Conservation (phyloP, 2,329 filamentous ascomycete genomes). For the Cytospora paraplurivora region DNA sequence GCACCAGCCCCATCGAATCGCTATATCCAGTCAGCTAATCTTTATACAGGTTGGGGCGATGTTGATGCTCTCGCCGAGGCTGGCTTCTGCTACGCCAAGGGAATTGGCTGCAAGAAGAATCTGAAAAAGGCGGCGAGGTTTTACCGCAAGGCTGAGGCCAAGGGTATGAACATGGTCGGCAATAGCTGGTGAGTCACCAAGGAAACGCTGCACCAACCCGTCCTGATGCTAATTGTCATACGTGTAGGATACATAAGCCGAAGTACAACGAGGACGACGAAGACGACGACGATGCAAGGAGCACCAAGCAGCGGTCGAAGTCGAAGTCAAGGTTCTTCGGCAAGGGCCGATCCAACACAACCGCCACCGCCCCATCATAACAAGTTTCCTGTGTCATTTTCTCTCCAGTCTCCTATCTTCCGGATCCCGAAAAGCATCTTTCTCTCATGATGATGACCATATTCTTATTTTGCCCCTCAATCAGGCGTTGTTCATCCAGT, state of each 20-base stretch:
- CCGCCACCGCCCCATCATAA: constrained; percentile 26
- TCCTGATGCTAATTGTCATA: constrained; percentile 26
- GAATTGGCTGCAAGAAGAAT: constrained; percentile 92
- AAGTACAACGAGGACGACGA: constrained; percentile 77
- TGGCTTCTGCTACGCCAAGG: constrained; percentile 94
- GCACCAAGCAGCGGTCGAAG: constrained; percentile 65
- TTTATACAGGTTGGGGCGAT: constrained; percentile 77
- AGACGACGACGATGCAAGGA: constrained; percentile 58
- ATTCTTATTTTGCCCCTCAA: constrained; percentile 18
- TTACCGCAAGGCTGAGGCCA: constrained; percentile 86
- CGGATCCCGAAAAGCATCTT: constrained; percentile 5
- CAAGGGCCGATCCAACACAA: constrained; percentile 29
- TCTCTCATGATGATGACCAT: constrained; percentile 27
- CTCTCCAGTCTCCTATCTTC: not conserved
- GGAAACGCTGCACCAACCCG: not conserved
- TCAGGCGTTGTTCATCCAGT: constrained; percentile 22
- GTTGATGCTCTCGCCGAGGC: constrained; percentile 91
- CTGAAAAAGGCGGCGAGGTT: constrained; percentile 90
- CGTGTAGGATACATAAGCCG: constrained; percentile 85
- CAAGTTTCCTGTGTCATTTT: not conserved
- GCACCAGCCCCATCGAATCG: not conserved
- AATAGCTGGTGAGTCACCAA: constrained; percentile 83
- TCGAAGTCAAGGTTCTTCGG: constrained; percentile 71
- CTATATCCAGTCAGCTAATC: constrained; percentile 34
- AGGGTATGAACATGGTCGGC: constrained; percentile 95